A percentile compares a stretch with the other conserved stretches of the same genome.
Conservation (phyloP, 352 stramenopile genomes). For the Poterioochromonas sp. region DNA sequence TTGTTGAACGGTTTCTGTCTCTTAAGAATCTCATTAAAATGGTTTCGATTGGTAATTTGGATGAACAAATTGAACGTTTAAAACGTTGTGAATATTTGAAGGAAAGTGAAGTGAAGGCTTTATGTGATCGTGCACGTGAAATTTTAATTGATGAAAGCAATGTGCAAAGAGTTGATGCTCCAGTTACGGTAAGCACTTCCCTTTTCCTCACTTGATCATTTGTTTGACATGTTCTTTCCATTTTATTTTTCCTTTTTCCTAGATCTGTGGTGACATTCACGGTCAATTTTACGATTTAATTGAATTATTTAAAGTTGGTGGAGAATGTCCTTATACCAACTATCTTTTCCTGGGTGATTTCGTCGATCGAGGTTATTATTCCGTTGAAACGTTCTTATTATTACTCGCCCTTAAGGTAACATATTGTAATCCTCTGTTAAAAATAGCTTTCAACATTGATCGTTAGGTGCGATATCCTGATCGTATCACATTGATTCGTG, state of each 20-base stretch:
- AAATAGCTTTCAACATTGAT: conserved; percentile 25
- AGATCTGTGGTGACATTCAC: conserved; percentile 99
- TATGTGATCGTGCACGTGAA: conserved; percentile 93
- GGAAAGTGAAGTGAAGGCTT: conserved; percentile 91
- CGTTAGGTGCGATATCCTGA: conserved; percentile 86
- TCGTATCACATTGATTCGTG: conserved; percentile 95
- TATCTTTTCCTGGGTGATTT: conserved; percentile 99
- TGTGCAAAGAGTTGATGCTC: conserved; percentile 95
- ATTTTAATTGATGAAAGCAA: conserved; percentile 99
- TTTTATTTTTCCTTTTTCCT: conserved; percentile 29
- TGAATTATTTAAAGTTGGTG: conserved; percentile 94
- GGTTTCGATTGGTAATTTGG: conserved; percentile 16
- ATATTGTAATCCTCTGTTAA: neutral
- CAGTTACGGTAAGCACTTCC: conserved; percentile 87
- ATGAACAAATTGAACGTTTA: conserved; percentile 47
- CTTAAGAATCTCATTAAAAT: no score
- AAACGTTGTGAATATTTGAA: conserved; percentile 96
- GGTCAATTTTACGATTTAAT: conserved; percentile 99
- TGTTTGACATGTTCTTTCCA: no score
- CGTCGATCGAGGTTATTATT: conserved; percentile 98
- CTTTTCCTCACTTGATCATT: no score
- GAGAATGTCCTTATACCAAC: conserved; percentile 95
- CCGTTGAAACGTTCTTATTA: conserved; percentile 96
- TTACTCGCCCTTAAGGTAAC: conserved; percentile 92
- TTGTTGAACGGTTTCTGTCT: no score